These are phyloP conservation scores for Cornus suecica DNA, from an alignment of 148 eudicot species.

Conservation along the genomic window DNA sequence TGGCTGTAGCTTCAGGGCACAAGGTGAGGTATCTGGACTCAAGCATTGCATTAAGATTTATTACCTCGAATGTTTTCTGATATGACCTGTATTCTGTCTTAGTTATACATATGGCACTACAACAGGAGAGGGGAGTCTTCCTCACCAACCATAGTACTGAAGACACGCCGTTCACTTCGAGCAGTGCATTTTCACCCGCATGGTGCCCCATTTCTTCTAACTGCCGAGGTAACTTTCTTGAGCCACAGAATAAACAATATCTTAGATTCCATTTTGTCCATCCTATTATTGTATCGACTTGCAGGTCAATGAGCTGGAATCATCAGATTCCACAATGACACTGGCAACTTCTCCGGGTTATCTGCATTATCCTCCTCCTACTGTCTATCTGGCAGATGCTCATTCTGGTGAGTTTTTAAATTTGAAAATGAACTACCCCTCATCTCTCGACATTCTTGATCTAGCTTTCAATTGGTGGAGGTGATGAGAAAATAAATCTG, in stretches of 20 bases:
- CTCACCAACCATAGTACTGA: conserved; percentile 74
- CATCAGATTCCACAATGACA: conserved; percentile 87
- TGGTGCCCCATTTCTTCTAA: conserved; percentile 84
- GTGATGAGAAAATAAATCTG: conserved; percentile 43
- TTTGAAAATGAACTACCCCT: conserved; percentile 53
- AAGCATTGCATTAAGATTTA: background rate
- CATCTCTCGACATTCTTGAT: conserved; percentile 55
- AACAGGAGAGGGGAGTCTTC: conserved; percentile 72
- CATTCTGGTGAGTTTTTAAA: conserved; percentile 51
- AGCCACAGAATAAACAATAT: background rate
- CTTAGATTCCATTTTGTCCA: background rate
- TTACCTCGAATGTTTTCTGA: background rate
- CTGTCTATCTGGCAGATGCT: conserved; percentile 76
- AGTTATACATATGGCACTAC: conserved; percentile 98
- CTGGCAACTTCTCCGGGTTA: conserved; percentile 89
- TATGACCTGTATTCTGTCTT: conserved; percentile 16
- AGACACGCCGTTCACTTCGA: conserved; percentile 93
- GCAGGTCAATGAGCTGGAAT: conserved; percentile 95
- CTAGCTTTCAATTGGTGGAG: conserved; percentile 63
- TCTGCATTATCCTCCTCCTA: conserved; percentile 88
- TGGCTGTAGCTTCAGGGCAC: conserved; percentile 98
- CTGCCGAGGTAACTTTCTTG: conserved; percentile 79
- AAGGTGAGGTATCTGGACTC: conserved; percentile 51
- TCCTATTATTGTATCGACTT: conserved; percentile 16
- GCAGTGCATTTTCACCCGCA: conserved; percentile 99